phyloP scores from a whole-genome alignment of 306 rosid species.

The Cercis canadensis region DNA sequence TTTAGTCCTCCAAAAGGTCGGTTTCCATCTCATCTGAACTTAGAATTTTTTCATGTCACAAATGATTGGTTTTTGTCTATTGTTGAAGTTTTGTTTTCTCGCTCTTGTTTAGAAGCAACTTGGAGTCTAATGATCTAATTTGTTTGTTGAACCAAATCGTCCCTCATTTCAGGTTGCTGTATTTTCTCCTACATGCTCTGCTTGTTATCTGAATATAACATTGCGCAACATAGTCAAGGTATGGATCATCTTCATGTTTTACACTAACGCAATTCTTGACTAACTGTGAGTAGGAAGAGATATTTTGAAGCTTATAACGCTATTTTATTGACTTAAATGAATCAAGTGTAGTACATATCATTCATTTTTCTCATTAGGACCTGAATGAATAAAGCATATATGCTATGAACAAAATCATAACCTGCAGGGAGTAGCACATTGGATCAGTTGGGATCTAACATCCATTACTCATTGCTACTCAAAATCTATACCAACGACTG shows the following conservation, averaged over 20 bases:
- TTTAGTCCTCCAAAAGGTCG: conserved; percentile 71
- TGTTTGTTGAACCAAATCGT: conserved; percentile 9
- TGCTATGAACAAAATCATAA: neutral
- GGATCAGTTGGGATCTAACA: too few species aligned
- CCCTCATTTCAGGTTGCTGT: conserved; percentile 64
- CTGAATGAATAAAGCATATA: neutral
- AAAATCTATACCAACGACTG: too few species aligned
- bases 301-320: neutral
- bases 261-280: neutral
- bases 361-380: conserved; percentile 8
- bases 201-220: conserved; percentile 72
- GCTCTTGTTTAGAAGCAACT: neutral
- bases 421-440: neutral
- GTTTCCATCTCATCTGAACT: neutral
- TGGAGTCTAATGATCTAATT: neutral
- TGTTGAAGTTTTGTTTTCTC: neutral
- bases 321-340: neutral
- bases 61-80: neutral
- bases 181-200: conserved; percentile 65
- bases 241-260: conserved; percentile 30
- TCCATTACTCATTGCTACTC: too few species aligned
- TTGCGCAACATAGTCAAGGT: conserved; percentile 71
- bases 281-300: neutral
- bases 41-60: neutral
- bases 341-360: neutral